phyloP scores from a whole-genome alignment of 805 yeast species.

The Suhomyces xylopsoci region DNA sequence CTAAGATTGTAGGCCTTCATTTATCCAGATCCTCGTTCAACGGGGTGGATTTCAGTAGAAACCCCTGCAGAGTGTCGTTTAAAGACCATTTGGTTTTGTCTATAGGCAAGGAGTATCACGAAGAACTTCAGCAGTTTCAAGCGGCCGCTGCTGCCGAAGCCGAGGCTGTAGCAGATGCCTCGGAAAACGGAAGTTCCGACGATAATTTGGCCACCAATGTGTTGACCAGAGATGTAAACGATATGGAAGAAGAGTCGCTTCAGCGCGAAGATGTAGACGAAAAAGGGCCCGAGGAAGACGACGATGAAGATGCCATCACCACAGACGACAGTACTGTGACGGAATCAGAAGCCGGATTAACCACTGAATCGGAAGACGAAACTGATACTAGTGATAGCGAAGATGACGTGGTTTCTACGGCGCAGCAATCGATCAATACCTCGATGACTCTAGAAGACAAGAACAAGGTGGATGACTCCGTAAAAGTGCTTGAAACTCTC shows the following conservation, averaged over 20 bases:
- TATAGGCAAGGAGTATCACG: constrained; percentile 43
- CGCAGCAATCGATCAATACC: constrained; percentile 11
- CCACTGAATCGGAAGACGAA: constrained; percentile 17
- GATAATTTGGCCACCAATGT: constrained; percentile 10
- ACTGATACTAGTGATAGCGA: constrained; percentile 13
- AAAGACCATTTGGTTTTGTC: constrained; percentile 51
- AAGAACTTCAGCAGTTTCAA: constrained; percentile 35
- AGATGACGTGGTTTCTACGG: constrained; percentile 16
- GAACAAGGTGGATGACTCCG: constrained; percentile 2
- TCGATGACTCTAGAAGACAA: constrained; percentile 6
- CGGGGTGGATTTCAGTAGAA: constrained; percentile 66
- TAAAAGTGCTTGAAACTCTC: constrained; percentile 22
- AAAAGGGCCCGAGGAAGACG: constrained; percentile 29
- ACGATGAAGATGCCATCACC: constrained; percentile 14
- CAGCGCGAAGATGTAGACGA: constrained; percentile 40
- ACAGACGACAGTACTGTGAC: constrained; percentile 6
- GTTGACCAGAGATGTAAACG: constrained; percentile 24
- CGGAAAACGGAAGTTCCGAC: constrained; percentile 10
- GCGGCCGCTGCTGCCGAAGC: constrained; percentile 17
- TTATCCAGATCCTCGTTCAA: constrained; percentile 78
- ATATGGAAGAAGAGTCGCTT: constrained; percentile 29
- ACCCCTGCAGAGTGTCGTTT: constrained; percentile 68
- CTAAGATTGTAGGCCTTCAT: constrained; percentile 74
- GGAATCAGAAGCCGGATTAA: constrained; percentile 6
- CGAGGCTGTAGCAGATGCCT: constrained; percentile 13